Percentiles rank a stretch among this genome's conserved stretches.
These are phyloP conservation scores for Verticillium albo-atrum DNA, from an alignment of 2,329 filamentous ascomycete species.

Conservation along the genomic window DNA sequence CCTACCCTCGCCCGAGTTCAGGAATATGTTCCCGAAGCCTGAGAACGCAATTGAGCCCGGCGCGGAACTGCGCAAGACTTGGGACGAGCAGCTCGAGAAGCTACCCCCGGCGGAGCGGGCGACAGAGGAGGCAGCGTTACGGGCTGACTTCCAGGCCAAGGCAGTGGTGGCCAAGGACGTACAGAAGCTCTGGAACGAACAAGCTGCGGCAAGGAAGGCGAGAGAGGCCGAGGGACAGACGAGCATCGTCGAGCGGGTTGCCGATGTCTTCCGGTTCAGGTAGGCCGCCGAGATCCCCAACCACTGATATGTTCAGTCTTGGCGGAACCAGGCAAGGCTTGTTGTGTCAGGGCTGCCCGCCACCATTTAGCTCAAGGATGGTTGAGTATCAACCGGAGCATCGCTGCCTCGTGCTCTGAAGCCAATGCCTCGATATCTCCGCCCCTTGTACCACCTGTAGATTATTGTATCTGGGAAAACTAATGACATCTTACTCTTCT, in stretches of 20 bases:
- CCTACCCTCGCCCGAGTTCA: constrained; percentile 53
- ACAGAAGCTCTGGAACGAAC: constrained; percentile 49
- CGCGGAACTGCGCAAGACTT: constrained; percentile 43
- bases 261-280: constrained; percentile 10
- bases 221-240: constrained; percentile 53
- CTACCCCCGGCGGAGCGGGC: constrained; percentile 53
- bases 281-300: neutral
- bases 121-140: constrained; percentile 60
- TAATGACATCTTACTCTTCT: too few species aligned
- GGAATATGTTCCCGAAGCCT: constrained; percentile 44
- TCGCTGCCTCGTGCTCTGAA: too few species aligned
- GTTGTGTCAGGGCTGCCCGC: too few species aligned
- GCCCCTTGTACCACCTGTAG: neutral
- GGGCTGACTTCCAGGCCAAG: constrained; percentile 58
- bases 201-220: constrained; percentile 48
- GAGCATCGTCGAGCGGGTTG: constrained; percentile 36
- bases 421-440: too few species aligned
- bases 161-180: constrained; percentile 54
- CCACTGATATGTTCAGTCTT: too few species aligned
- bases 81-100: constrained; percentile 53
- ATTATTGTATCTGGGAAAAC: neutral
- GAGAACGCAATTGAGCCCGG: constrained; percentile 23
- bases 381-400: too few species aligned
- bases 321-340: too few species aligned
- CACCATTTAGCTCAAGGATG: too few species aligned